Conservation (phyloP, 371 early-diverging fungal genomes). For the Lichtheimia ramosa region DNA sequence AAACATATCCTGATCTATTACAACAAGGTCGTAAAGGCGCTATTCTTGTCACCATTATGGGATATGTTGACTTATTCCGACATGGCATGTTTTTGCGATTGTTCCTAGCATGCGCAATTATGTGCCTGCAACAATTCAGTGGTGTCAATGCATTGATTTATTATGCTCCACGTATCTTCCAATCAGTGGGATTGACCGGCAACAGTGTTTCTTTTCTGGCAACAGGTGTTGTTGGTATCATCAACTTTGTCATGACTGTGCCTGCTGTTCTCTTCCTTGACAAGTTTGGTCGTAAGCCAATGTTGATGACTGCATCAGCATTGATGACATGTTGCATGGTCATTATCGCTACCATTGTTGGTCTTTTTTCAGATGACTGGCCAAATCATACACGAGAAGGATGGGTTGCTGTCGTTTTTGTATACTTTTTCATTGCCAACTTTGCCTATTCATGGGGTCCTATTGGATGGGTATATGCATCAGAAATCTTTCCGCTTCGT, state of each 20-base stretch:
- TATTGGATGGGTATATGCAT: constrained; percentile 81
- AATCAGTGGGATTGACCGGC: constrained; percentile 61
- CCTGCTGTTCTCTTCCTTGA: constrained; percentile 74
- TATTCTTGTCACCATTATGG: constrained; percentile 45
- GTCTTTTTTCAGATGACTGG: constrained; percentile 39
- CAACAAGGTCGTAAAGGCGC: constrained; percentile 19
- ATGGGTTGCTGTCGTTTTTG: constrained; percentile 51
- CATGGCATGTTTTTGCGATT: constrained; percentile 62
- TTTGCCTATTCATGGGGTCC: constrained; percentile 89
- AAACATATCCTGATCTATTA: constrained; percentile 31
- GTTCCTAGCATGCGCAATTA: constrained; percentile 65
- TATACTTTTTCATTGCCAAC: constrained; percentile 58
- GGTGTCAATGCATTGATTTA: constrained; percentile 79
- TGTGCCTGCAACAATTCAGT: constrained; percentile 73
- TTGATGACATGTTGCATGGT: constrained; percentile 38
- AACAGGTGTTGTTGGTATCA: constrained; percentile 71
- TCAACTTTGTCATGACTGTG: constrained; percentile 58
- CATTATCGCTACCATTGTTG: constrained; percentile 42
- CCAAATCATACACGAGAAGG: constrained; percentile 29
- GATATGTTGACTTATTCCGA: constrained; percentile 71
- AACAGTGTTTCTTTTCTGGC: constrained; percentile 58
- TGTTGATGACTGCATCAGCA: constrained; percentile 49
- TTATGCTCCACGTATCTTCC: constrained; percentile 72
- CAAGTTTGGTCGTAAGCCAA: constrained; percentile 60
- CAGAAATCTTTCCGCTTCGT: constrained; percentile 77